Base-by-base conservation (phyloP, 768 basidiomycete genomes). In the Lactifluus piperatus region DNA sequence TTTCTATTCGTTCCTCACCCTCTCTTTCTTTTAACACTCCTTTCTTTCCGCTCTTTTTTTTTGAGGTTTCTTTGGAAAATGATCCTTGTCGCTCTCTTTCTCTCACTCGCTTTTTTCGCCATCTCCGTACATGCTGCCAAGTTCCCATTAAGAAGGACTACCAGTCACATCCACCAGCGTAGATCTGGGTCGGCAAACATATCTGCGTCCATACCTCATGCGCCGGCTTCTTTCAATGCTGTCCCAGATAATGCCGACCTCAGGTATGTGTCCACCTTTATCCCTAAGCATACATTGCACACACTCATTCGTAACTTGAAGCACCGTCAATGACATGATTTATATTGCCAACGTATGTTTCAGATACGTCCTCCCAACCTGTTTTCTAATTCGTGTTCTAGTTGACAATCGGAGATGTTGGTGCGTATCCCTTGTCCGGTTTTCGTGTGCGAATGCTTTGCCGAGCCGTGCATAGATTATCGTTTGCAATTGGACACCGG, bases 401-500 rank as follows among this genome's bases (percentile, higher is more conserved):
- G 88, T 74, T 91, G 64, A 82, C 83, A 55, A 71, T 91, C 49
- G 90, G 80, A 60, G 81, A 79, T 53, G 72, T 68, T 57, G 73
- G 88, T 90, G 50, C 63, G 80, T 72, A 22, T 34, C 32, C 30
- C 43, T 53, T 50, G 27, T 34, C 53, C 52, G 24, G 24, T 30
- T 44, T 44, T 44, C 13, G 34, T 44, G 32, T 16, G 36, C 13
- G 10, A 48, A 22, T 43, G 37, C 60, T 51, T 64, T 49, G 41
- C 6, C 30, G 26, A 51, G 41, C 6, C 30, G 26, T 16, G 27
- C 47, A 1, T 62, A 91, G 89, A 76, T 16, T 88, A 85, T 70
- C 72, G 78, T 50, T 80, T 91, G 14, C 91, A 93, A 69, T 74
- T 93, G 49, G 91, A 93, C 71, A 91, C 89, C 1, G 91, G 91